These are phyloP conservation scores for Diaporthe sp. DNA, from an alignment of 2,329 filamentous ascomycete genomes.

Conservation along the genomic window DNA sequence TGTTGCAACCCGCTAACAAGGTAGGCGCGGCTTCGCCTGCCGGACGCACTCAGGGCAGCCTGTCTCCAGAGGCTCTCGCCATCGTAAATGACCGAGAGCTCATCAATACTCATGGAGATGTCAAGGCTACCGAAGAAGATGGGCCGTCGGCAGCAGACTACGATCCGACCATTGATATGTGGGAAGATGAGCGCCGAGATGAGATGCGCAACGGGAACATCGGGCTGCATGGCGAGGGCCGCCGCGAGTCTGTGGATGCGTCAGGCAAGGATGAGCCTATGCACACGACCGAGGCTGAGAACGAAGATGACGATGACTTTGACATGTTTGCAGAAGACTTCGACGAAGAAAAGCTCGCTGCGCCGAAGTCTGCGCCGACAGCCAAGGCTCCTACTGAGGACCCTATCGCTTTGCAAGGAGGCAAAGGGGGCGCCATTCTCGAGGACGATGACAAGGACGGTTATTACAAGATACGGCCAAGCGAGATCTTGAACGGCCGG, in stretches of 20 bases:
- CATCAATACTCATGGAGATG: slow-evolving; percentile 70
- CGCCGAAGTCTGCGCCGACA: slow-evolving; percentile 59
- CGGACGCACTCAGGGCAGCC: slow-evolving; percentile 57
- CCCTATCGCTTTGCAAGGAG: slow-evolving; percentile 61
- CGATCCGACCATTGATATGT: slow-evolving; percentile 89
- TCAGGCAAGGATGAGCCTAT: slow-evolving; percentile 49
- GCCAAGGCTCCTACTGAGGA: slow-evolving; percentile 56
- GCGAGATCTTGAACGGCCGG: slow-evolving; percentile 88
- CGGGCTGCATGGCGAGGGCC: slow-evolving; percentile 61
- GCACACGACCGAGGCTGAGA: slow-evolving; percentile 49
- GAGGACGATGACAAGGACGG: slow-evolving; percentile 96
- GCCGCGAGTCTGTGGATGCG: slow-evolving; percentile 43
- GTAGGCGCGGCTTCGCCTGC: slow-evolving; percentile 52
- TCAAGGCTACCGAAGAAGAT: slow-evolving; percentile 66
- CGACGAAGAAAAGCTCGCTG: slow-evolving; percentile 75
- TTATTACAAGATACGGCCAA: slow-evolving; percentile 95
- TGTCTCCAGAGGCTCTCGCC: slow-evolving; percentile 72
- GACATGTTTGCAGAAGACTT: slow-evolving; percentile 94
- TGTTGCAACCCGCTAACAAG: slow-evolving; percentile 18
- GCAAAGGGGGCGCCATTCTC: slow-evolving; percentile 79
- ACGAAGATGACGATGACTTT: slow-evolving; percentile 78
- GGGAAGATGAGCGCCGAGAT: slow-evolving; percentile 82
- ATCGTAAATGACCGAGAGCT: slow-evolving; percentile 77
- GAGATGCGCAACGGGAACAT: slow-evolving; percentile 73
- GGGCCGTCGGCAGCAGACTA: slow-evolving; percentile 94